These are phyloP conservation scores for Oryza brachyantha DNA, from an alignment of 176 grass and related monocot genomes.

Conservation along the genomic window DNA sequence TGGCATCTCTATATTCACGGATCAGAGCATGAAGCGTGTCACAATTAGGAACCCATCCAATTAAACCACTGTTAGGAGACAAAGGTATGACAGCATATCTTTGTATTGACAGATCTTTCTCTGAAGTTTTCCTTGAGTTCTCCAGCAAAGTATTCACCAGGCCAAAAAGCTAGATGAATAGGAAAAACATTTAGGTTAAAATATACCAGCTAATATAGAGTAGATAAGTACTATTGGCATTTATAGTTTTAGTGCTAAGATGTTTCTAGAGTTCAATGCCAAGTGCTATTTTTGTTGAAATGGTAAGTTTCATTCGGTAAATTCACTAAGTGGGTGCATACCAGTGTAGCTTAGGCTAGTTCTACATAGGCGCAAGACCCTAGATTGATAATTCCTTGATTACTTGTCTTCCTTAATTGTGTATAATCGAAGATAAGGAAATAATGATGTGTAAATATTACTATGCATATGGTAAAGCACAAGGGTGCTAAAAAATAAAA, in stretches of 20 bases:
- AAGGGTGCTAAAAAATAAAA: not conserved
- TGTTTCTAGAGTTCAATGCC: not conserved
- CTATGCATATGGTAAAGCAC: constrained; percentile 17
- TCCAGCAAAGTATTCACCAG: constrained; percentile 95
- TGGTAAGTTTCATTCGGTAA: not conserved
- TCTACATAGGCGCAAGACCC: not conserved
- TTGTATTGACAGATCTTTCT: constrained; percentile 96
- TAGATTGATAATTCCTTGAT: no score
- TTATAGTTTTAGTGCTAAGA: not conserved
- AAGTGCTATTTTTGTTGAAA: not conserved
- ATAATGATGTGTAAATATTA: not conserved
- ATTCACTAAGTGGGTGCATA: not conserved
- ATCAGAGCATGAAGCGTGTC: constrained; percentile 93
- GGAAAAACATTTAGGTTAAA: constrained; percentile 22
- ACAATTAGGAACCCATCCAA: constrained; percentile 95
- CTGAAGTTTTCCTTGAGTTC: constrained; percentile 85
- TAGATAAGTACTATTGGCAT: not conserved
- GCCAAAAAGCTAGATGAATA: constrained; percentile 76
- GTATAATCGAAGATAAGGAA: not conserved
- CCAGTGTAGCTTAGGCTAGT: not conserved
- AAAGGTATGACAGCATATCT: constrained; percentile 97
- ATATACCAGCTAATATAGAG: not conserved
- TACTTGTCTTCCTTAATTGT: not conserved
- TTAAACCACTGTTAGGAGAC: constrained; percentile 96
- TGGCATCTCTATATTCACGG: constrained; percentile 92